Evolutionary conservation across 768 basidiomycete genomes (phyloP).

Genomic region (Tephrocybe rancida): DNA sequence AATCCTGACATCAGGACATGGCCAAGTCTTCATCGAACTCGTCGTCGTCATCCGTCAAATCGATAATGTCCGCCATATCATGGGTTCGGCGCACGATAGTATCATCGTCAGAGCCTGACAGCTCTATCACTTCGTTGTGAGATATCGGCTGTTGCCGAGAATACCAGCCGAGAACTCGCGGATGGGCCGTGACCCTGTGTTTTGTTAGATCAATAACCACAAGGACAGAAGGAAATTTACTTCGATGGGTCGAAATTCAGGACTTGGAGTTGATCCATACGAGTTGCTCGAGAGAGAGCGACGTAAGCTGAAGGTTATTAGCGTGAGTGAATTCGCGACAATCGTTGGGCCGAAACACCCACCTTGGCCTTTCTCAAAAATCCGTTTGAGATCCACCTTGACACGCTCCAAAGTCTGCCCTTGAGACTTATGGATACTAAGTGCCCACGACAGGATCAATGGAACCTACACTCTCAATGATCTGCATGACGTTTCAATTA

Average conservation of each 20-base stretch:
- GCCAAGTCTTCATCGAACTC: conserved; percentile 42
- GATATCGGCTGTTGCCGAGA: not conserved
- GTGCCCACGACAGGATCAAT: conserved; percentile 84
- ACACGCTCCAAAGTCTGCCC: conserved; percentile 88
- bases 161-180: conserved; percentile 64
- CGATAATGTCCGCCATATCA: conserved; percentile 11
- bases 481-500: not conserved
- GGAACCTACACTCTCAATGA: conserved; percentile 49
- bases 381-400: conserved; percentile 72
- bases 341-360: not conserved
- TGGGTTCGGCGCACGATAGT: conserved; percentile 17
- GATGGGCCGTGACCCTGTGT: conserved; percentile 68
- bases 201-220: not conserved
- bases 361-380: conserved; percentile 86
- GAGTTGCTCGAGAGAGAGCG: conserved; percentile 73
- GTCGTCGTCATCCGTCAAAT: conserved; percentile 23
- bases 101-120: conserved; percentile 23
- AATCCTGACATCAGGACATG: conserved; percentile 32
- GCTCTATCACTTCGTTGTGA: conserved; percentile 15
- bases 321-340: not conserved
- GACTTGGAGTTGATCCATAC: conserved; percentile 65
- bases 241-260: conserved; percentile 61
- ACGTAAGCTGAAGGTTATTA: conserved; percentile 57
- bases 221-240: conserved; percentile 33
- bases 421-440: conserved; percentile 89